Evolutionary conservation across 2,329 filamentous ascomycete genomes (phyloP), one percentile per base, ranked within the genome.

Genomic region (Colletotrichum incanum): DNA sequence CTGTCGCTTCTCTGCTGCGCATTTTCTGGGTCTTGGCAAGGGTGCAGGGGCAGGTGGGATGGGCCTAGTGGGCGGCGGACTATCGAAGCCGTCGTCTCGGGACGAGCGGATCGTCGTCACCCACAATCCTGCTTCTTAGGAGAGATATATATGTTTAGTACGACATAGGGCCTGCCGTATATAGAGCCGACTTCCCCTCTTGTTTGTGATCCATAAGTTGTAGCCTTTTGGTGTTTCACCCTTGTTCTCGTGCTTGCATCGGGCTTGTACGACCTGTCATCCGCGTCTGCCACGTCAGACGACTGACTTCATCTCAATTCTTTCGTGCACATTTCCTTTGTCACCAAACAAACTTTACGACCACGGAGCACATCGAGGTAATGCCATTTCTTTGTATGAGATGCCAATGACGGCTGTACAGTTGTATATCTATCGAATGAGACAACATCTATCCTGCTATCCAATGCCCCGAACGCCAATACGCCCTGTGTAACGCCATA

Each of bases 71-170:
- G 34, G 34, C 34, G 34, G 34, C 34, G 34, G 54, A 39, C 66
- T 59, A 68, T 49, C 64, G 41, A 64, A 68, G 59, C 41, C 66
- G 31, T 43, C 61, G 56, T 50, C 43, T 64, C 66, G 66, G 67
- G 64, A 43, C 67, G 41, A 34, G 43, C 67, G 52, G 67, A 62
- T 65, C 52, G 67, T 43, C 43, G 45, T 12, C 34, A 45, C 49
- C 31, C 52, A 28, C 55, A 41, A 43, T 8, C 55, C 39, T n/a
- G 18, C 52, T 31, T 31, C 3, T 20, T 31, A 20, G 11, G 34
- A 37, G 7, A 34, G 28, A 54, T n/a, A 37, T 31, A 31, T 31
- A 31, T 31, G 28, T 31, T 31, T 31, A 28, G 11, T 43, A 37
- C 39, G 20, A 18, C 2, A 12, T 11, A 14, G 9, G 16, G 23